These are phyloP conservation scores for Fusarium circinatum DNA, from an alignment of 2,329 filamentous ascomycete species.

Conservation along the genomic window DNA sequence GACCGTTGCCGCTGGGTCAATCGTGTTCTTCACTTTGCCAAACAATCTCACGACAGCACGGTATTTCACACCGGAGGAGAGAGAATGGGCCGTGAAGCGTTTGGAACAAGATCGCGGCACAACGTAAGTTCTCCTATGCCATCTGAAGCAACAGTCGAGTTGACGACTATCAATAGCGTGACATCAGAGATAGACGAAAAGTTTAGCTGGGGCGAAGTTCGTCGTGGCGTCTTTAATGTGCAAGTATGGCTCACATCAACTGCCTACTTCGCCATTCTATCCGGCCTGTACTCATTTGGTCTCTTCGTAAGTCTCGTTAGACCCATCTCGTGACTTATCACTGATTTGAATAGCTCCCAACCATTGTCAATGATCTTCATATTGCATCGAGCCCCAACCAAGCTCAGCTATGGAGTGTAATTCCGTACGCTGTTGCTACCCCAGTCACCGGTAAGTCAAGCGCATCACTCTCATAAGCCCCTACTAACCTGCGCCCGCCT, in stretches of 20 bases:
- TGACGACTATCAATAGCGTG: neutral
- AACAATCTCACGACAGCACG: neutral
- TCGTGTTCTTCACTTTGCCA: neutral
- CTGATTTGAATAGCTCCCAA: neutral
- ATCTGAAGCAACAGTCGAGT: accelerated
- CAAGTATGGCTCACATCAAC: constrained; percentile 9
- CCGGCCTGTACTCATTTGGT: constrained; percentile 2
- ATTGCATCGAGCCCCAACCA: neutral
- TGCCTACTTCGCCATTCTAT: neutral
- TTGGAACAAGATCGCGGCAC: neutral
- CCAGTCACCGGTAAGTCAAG: neutral
- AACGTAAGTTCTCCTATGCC: neutral
- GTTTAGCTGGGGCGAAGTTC: neutral
- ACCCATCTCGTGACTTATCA: too few species aligned
- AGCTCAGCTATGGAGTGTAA: neutral
- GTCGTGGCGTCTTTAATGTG: neutral
- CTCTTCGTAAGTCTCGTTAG: neutral
- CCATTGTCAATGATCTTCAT: neutral
- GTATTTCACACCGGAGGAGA: neutral
- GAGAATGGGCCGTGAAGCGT: neutral
- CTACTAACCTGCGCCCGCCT: neutral
- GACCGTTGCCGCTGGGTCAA: neutral
- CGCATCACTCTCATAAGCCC: accelerated
- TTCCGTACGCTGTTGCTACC: neutral
- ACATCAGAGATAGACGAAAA: neutral